These are phyloP conservation scores for Favolaschia claudopus DNA, from an alignment of 768 basidiomycete genomes.

Conservation along the genomic window DNA sequence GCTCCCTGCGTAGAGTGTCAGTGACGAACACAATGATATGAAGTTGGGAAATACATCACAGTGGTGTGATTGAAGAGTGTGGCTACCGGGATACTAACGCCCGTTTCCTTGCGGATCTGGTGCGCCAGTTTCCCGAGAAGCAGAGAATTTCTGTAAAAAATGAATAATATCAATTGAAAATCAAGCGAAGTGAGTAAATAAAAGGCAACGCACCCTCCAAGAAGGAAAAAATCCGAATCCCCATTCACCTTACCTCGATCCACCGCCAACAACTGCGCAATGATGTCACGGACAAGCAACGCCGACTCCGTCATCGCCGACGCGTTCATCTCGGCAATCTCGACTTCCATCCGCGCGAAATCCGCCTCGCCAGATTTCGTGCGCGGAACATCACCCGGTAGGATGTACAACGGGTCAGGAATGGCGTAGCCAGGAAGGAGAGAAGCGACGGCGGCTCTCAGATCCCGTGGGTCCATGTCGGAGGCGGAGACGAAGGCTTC, in stretches of 20 bases:
- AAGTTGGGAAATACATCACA: slow-evolving; percentile 35
- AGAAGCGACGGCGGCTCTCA: slow-evolving; percentile 30
- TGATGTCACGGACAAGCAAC: slow-evolving; percentile 42
- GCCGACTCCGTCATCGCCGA: slow-evolving; percentile 40
- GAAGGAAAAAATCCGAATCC: slow-evolving; percentile 51
- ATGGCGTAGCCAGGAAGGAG: slow-evolving; percentile 48
- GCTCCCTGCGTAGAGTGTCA: slow-evolving; percentile 28
- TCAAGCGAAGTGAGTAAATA: background rate
- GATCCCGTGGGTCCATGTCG: slow-evolving; percentile 26
- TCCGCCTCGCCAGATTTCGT: slow-evolving; percentile 34
- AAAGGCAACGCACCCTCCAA: slow-evolving; percentile 42
- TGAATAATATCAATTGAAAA: background rate
- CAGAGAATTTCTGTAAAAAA: slow-evolving; percentile 42
- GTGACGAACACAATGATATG: background rate
- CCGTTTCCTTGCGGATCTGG: slow-evolving; percentile 47
- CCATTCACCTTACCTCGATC: slow-evolving; percentile 37
- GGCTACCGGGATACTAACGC: slow-evolving; percentile 44
- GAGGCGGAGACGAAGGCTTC: slow-evolving; percentile 48
- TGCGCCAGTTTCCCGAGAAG: slow-evolving; percentile 53
- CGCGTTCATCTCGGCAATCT: slow-evolving; percentile 26
- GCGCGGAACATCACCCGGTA: slow-evolving; percentile 32
- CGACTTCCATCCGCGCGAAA: slow-evolving; percentile 40
- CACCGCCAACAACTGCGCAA: slow-evolving; percentile 39
- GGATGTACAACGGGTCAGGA: slow-evolving; percentile 45
- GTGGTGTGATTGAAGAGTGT: slow-evolving; percentile 52